These are phyloP conservation scores for Aspergillus fischeri DNA, from an alignment of 2,329 filamentous ascomycete species.

Conservation along the genomic window DNA sequence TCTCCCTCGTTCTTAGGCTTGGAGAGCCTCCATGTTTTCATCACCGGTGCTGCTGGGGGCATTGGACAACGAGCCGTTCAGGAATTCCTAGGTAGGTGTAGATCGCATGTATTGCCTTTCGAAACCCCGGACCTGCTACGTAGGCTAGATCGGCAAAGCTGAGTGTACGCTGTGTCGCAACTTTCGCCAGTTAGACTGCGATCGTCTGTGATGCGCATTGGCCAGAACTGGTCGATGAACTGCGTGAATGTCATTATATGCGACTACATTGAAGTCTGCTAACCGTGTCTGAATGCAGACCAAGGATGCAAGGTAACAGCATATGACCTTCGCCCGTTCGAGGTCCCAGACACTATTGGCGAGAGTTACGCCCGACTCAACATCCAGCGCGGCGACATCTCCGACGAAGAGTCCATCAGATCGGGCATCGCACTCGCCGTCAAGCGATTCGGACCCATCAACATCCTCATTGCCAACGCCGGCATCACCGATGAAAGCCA, in stretches of 20 bases:
- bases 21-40: slow-evolving; percentile 50
- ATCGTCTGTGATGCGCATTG: no score
- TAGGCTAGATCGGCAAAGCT: neutral
- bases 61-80: slow-evolving; percentile 49
- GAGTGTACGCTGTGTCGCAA: no score
- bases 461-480: slow-evolving; percentile 52
- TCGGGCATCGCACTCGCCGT: slow-evolving; percentile 40
- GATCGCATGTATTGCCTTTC: neutral
- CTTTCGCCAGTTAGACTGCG: no score
- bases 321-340: slow-evolving; percentile 44
- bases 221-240: no score
- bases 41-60: slow-evolving; percentile 51
- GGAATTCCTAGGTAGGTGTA: slow-evolving; percentile 49
- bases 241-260: neutral
- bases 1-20: slow-evolving; percentile 41
- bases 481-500: slow-evolving; percentile 49
- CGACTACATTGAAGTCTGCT: neutral
- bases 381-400: slow-evolving; percentile 46
- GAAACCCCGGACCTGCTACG: no score
- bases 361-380: slow-evolving; percentile 36
- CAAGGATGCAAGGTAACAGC: slow-evolving; percentile 54
- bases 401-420: slow-evolving; percentile 44
- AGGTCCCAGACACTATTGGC: slow-evolving; percentile 21
- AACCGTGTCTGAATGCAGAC: slow-evolving; percentile 16
- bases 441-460: slow-evolving; percentile 46